These are phyloP conservation scores for Blastomyces emzantsi DNA, from an alignment of 2,329 filamentous ascomycete species.

Conservation along the genomic window DNA sequence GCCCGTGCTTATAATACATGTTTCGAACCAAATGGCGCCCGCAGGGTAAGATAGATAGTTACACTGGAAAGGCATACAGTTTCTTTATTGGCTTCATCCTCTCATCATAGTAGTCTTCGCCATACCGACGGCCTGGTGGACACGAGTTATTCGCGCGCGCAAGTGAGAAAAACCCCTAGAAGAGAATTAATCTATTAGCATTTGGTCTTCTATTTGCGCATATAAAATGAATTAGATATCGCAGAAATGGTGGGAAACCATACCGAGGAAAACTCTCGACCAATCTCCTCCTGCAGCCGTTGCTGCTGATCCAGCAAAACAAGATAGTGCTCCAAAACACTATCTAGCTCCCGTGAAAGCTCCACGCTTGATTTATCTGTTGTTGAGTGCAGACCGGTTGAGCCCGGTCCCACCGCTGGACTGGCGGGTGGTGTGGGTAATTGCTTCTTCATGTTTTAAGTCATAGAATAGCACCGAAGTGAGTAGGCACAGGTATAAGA, in stretches of 20 bases:
- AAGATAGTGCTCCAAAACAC: conserved; percentile 36
- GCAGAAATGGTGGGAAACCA: not conserved
- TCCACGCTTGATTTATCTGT: conserved; percentile 19
- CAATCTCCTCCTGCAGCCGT: conserved; percentile 30
- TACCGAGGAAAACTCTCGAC: conserved; percentile 35
- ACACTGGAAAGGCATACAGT: conserved; percentile 24
- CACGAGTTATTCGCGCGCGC: conserved; percentile 42
- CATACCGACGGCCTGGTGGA: conserved; percentile 38
- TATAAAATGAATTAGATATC: not conserved
- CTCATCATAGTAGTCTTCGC: conserved; percentile 43
- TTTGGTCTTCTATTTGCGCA: not conserved
- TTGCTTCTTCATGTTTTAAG: conserved; percentile 9
- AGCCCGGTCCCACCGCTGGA: conserved; percentile 18
- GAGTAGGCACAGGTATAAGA: not conserved
- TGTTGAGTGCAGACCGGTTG: conserved; percentile 15
- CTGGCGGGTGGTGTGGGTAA: conserved; percentile 16
- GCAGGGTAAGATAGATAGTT: not conserved
- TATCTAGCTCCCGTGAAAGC: conserved; percentile 30
- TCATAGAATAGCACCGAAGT: not conserved
- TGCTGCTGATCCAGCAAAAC: conserved; percentile 37
- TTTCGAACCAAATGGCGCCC: not conserved
- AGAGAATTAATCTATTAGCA: conserved; percentile 1
- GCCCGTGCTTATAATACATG: not conserved
- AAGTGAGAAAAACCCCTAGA: conserved; percentile 41
- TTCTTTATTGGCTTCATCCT: conserved; percentile 41